Percentiles rank a stretch among this genome's conserved stretches.
Conservation (phyloP, 2,329 filamentous ascomycete genomes). For the Hypoxylon sp. region DNA sequence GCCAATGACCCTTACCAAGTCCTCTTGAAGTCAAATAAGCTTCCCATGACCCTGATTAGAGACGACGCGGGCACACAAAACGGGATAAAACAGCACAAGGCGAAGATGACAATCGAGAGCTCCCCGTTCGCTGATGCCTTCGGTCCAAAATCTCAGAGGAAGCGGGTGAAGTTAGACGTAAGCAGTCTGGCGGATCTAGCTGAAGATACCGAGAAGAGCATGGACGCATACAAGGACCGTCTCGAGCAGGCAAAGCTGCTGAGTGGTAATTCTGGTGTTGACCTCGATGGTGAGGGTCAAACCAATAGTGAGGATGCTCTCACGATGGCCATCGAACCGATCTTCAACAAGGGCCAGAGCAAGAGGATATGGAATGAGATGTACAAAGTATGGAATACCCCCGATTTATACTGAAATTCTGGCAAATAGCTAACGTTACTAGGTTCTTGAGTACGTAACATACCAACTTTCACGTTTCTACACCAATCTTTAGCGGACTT, state of each 20-base stretch:
- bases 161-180: constrained; percentile 90
- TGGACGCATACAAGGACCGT: constrained; percentile 85
- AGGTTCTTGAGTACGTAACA: constrained; percentile 54
- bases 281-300: constrained; percentile 61
- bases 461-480: background rate
- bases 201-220: constrained; percentile 82
- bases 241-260: constrained; percentile 83
- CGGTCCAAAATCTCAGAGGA: constrained; percentile 92
- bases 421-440: constrained; percentile 51
- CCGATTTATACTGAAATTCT: background rate
- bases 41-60: constrained; percentile 93
- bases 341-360: constrained; percentile 93
- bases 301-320: constrained; percentile 62
- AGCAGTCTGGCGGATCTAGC: constrained; percentile 86
- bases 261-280: constrained; percentile 75
- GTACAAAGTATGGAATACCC: background rate
- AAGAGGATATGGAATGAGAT: constrained; percentile 98
- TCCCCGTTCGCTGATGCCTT: constrained; percentile 91
- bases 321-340: constrained; percentile 81
- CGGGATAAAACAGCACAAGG: constrained; percentile 90
- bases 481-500: background rate
- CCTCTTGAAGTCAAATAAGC: constrained; percentile 95
- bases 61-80: constrained; percentile 80
- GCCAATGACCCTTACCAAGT: constrained; percentile 92
- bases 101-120: constrained; percentile 93